Percentiles rank a stretch among this genome's conserved stretches.
These are phyloP conservation scores for Keithomyces neogunnii DNA, from an alignment of 2,329 filamentous ascomycete genomes.

Conservation along the genomic window DNA sequence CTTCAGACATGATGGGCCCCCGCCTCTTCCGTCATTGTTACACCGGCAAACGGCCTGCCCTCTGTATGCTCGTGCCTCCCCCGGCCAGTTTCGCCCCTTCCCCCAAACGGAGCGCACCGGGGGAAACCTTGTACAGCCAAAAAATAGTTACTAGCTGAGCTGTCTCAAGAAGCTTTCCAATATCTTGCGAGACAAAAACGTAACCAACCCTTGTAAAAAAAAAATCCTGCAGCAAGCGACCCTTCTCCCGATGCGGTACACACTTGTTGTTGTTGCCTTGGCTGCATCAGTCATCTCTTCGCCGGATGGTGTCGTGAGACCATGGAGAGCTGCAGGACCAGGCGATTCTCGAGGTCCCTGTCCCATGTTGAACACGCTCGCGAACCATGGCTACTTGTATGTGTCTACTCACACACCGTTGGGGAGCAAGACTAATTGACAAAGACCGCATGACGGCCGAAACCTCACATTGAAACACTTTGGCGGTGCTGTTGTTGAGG, in stretches of 20 bases:
- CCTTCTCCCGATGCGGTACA: neutral
- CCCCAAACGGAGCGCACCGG: too few species aligned
- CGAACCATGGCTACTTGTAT: constrained; percentile 15
- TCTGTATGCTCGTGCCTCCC: too few species aligned
- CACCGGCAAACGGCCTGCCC: too few species aligned
- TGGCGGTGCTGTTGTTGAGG: constrained; percentile 11
- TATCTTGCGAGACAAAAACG: neutral
- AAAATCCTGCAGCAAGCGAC: neutral
- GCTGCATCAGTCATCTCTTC: neutral
- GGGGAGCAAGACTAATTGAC: neutral
- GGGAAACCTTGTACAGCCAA: too few species aligned
- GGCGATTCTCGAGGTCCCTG: constrained; percentile 12
- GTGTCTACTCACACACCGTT: neutral
- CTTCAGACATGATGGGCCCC: too few species aligned
- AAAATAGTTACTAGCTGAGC: too few species aligned
- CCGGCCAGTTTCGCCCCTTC: too few species aligned
- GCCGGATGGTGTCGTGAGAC: neutral
- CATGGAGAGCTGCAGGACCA: constrained; percentile 8
- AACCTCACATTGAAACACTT: constrained; percentile 11
- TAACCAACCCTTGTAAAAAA: neutral
- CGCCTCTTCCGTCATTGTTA: too few species aligned
- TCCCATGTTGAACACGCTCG: constrained; percentile 16
- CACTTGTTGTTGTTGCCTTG: neutral
- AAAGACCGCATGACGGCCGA: constrained; percentile 11
- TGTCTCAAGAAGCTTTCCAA: neutral